These are phyloP conservation scores for Citrus sp. DNA, from an alignment of 345 rosid genomes.

Conservation along the genomic window DNA sequence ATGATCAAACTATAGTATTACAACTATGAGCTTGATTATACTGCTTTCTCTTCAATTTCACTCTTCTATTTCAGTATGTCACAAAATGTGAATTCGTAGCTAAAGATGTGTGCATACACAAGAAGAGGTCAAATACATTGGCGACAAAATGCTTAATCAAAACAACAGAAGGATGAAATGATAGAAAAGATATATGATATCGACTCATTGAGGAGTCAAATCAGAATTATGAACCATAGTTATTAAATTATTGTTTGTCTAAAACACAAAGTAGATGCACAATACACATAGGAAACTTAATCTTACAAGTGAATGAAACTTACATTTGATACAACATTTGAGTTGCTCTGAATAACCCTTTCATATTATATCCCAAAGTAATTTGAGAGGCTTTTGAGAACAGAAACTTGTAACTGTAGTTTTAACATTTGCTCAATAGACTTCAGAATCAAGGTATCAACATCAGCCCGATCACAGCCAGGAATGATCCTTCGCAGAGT, in stretches of 20 bases:
- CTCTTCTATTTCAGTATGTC: not conserved
- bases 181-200: not conserved
- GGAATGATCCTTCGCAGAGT: conserved; percentile 42
- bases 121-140: not conserved
- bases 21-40: not conserved
- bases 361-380: conserved; percentile 26
- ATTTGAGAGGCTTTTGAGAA: conserved; percentile 36
- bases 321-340: conserved; percentile 8
- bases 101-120: not conserved
- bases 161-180: conserved; percentile 7
- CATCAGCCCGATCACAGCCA: conserved; percentile 39
- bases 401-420: conserved; percentile 39
- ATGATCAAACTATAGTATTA: conserved; percentile 5
- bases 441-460: conserved; percentile 43
- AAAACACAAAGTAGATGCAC: conserved; percentile 4
- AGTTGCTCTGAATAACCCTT: not conserved
- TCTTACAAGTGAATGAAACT: conserved; percentile 6
- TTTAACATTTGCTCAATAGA: conserved; percentile 41
- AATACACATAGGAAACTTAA: not conserved
- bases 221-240: not conserved
- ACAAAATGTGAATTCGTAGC: not conserved
- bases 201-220: not conserved
- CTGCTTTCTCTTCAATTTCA: not conserved
- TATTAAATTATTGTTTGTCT: not conserved
- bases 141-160: not conserved